Evolutionary conservation across 1,284 basidiomycete genomes (phyloP), one percentile per base, ranked within the genome.

Genomic region (Trichosporon asahii): DNA sequence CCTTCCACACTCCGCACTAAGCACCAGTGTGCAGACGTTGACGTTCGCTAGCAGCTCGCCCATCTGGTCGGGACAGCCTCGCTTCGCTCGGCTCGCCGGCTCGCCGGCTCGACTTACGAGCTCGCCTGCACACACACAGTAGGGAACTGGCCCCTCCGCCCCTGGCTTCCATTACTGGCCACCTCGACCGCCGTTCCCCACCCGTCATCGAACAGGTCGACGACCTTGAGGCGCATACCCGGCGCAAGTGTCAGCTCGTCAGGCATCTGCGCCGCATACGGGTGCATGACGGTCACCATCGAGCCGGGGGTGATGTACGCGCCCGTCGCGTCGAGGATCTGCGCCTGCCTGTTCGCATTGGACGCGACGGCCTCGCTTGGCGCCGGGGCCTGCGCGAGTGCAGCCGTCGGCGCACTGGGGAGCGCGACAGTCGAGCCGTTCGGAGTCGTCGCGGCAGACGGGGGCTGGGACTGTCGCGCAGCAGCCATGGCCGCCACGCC

Each of bases 191-290:
- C 75, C 64, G 78, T 75, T 9, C 79, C 82, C 82, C 82, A 84
- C 1, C 80, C 80, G 72, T 84, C 82, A 68, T 84, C 82, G 70
- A 80, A 84, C 35, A 82, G 69, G 37, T 80, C 74, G 53, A 78
- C 65, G 15, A 83, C 79, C 2, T 70, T 68, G 14, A 84, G 66
- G 63, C 75, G 77, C 82, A 84, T 82, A 7, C 82, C 82, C 3
- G 82, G 82, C 44, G 72, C 60, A 27, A 84, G 72, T 31, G 80
- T 79, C 21, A 84, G 74, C 70, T 84, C 82, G 68, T 84, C 82
- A n/a, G 77, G 76, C 27, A 83, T 71, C 9, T 78, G 66, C 1
- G 81, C 80, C 44, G 75, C 69, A 70, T 84, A 83, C 61, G 67
- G 70, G 70, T 71, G 67, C 37, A 67, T 57, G 31, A 46, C 71